These are phyloP conservation scores for Gillenia trifoliata DNA, from an alignment of 306 rosid genomes.

Conservation along the genomic window DNA sequence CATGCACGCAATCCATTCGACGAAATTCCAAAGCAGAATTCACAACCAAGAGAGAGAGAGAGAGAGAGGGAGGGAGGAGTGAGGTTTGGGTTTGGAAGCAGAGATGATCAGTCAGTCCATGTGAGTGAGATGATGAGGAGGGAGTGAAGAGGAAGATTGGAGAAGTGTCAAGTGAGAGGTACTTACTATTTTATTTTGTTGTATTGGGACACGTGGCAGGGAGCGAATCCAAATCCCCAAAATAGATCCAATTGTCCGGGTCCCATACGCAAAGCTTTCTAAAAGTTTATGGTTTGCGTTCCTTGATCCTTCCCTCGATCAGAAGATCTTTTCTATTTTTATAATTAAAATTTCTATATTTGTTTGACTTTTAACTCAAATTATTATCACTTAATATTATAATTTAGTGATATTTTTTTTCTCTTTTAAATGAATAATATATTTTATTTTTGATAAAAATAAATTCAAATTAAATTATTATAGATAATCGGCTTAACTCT, in stretches of 20 bases:
- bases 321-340: too few species aligned
- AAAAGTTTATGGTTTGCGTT: too few species aligned
- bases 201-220: not conserved
- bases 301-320: too few species aligned
- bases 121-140: not conserved
- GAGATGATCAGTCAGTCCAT: not conserved
- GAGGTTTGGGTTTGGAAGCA: not conserved
- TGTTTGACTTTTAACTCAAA: too few species aligned
- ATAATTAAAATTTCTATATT: too few species aligned
- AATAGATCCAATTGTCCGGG: not conserved
- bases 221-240: not conserved
- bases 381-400: too few species aligned
- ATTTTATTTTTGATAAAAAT: too few species aligned
- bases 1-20: constrained; percentile 36
- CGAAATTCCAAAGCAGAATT: not conserved
- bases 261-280: not conserved
- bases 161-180: not conserved
- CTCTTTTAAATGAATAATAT: too few species aligned
- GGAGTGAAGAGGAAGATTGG: not conserved
- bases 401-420: too few species aligned
- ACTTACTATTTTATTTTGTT: not conserved
- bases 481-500: too few species aligned
- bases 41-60: not conserved
- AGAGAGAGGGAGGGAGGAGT: not conserved
- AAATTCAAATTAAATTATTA: too few species aligned